These are phyloP conservation scores for Leccinellum albellum DNA, from an alignment of 768 basidiomycete genomes.

Conservation along the genomic window DNA sequence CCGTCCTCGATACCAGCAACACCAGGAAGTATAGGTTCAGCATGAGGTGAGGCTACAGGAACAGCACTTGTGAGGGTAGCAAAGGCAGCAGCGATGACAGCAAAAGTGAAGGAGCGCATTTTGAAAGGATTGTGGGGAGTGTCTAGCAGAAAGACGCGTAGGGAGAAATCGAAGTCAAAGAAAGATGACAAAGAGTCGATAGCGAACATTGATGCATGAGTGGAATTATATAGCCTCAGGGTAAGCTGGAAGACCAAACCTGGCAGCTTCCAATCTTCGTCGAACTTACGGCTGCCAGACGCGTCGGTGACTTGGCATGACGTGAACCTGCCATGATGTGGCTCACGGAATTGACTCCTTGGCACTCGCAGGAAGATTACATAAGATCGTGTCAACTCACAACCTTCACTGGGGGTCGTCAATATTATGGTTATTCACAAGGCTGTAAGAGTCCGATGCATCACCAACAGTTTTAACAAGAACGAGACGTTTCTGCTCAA, in stretches of 20 bases:
- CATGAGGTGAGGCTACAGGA: slow-evolving; percentile 6
- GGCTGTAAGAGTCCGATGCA: neutral
- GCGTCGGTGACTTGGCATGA: neutral
- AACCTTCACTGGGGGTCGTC: neutral
- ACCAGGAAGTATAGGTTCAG: too few relatives aligned
- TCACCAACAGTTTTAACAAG: neutral
- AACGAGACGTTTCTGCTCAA: too few relatives aligned
- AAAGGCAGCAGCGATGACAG: slow-evolving; percentile 28
- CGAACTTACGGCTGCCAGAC: neutral
- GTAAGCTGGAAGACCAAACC: too few relatives aligned
- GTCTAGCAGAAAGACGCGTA: slow-evolving; percentile 12
- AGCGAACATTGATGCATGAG: neutral
- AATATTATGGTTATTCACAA: neutral
- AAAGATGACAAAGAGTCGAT: slow-evolving; percentile 21
- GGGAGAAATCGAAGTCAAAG: neutral
- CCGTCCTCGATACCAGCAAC: too few relatives aligned
- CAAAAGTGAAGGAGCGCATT: slow-evolving; percentile 35
- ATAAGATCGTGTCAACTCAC: too few relatives aligned
- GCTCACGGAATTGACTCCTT: neutral
- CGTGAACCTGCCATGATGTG: neutral
- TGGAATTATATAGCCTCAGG: neutral
- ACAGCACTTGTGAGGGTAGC: slow-evolving; percentile 26
- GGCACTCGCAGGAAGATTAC: too few relatives aligned
- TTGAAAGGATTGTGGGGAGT: slow-evolving; percentile 31
- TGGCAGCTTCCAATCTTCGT: neutral